Evolutionary conservation across 2,329 filamentous ascomycete genomes (phyloP).

Genomic region (Alternaria sp.): DNA sequence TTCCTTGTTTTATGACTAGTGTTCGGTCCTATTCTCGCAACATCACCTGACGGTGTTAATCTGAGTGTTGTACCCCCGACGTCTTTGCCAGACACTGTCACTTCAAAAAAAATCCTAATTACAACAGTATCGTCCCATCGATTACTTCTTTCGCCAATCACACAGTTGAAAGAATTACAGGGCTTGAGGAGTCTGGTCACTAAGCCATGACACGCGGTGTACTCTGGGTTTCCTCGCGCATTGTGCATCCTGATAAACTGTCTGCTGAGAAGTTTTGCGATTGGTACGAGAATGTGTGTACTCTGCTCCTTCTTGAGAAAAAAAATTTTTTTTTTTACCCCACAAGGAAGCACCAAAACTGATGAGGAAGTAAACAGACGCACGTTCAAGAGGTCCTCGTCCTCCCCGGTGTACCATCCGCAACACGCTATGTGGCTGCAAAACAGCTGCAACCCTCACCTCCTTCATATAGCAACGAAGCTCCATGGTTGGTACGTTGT

Average conservation of each 20-base stretch:
- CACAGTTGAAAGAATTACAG: not conserved
- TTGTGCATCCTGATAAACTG: slow-evolving; percentile 16
- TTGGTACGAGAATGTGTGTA: slow-evolving; percentile 43
- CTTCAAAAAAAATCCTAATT: not conserved
- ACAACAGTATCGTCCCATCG: not conserved
- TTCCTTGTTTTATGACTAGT: slow-evolving; percentile 5
- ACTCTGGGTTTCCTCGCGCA: slow-evolving; percentile 40
- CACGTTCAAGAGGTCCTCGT: slow-evolving; percentile 35
- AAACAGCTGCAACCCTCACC: slow-evolving; percentile 13
- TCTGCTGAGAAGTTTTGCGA: slow-evolving; percentile 26
- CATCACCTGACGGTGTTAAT: slow-evolving; percentile 3
- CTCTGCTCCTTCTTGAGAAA: not conserved
- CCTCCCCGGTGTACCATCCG: slow-evolving; percentile 35
- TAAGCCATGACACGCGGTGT: slow-evolving; percentile 34
- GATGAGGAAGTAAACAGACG: slow-evolving; percentile 3
- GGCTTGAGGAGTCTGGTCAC: not conserved
- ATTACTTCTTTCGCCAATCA: not conserved
- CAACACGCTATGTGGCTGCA: slow-evolving; percentile 36
- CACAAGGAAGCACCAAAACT: not conserved
- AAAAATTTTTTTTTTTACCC: not conserved
- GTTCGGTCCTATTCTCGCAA: slow-evolving; percentile 2
- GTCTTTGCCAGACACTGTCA: not conserved
- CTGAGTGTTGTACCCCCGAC: slow-evolving; percentile 1
- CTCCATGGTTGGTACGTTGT: slow-evolving; percentile 33
- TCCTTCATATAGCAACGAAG: slow-evolving; percentile 13